phyloP scores from a whole-genome alignment of 2,329 filamentous ascomycete genomes.

The Xylariaceae sp. region DNA sequence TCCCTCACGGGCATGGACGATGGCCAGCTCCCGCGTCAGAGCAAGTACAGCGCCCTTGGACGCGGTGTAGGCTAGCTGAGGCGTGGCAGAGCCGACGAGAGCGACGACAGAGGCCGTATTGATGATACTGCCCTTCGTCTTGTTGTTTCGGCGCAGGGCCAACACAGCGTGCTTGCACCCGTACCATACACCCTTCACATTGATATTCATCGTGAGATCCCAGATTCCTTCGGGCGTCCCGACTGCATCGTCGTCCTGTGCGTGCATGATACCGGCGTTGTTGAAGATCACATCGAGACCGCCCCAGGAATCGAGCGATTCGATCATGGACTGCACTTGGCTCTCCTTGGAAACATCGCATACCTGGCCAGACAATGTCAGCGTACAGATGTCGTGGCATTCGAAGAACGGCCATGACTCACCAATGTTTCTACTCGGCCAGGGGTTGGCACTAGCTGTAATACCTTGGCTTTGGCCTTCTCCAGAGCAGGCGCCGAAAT shows the following conservation, averaged over 20 bases:
- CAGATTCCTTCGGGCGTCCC: constrained; percentile 86
- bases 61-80: constrained; percentile 88
- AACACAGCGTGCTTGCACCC: constrained; percentile 89
- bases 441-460: constrained; percentile 62
- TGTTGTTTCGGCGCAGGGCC: constrained; percentile 72
- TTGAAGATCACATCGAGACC: constrained; percentile 93
- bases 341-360: constrained; percentile 84
- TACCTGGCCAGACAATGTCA: constrained; percentile 30
- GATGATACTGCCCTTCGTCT: constrained; percentile 78
- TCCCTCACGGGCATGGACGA: constrained; percentile 84
- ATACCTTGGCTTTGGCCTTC: constrained; percentile 70
- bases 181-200: constrained; percentile 98
- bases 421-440: constrained; percentile 57
- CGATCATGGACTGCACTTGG: constrained; percentile 71
- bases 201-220: constrained; percentile 90
- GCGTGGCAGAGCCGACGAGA: constrained; percentile 79
- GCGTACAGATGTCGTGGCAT: constrained; percentile 1
- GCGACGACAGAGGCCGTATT: constrained; percentile 90
- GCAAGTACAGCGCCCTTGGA: constrained; percentile 91
- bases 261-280: constrained; percentile 97
- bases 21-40: constrained; percentile 83
- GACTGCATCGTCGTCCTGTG: constrained; percentile 72
- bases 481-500: constrained; percentile 75
- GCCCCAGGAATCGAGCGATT: constrained; percentile 75
- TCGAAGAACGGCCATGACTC: constrained; percentile 6